Evolutionary conservation across 1,284 basidiomycete species (phyloP), one percentile per base, ranked within the genome.

Genomic region (Mycosarcoma mackinlayi): DNA sequence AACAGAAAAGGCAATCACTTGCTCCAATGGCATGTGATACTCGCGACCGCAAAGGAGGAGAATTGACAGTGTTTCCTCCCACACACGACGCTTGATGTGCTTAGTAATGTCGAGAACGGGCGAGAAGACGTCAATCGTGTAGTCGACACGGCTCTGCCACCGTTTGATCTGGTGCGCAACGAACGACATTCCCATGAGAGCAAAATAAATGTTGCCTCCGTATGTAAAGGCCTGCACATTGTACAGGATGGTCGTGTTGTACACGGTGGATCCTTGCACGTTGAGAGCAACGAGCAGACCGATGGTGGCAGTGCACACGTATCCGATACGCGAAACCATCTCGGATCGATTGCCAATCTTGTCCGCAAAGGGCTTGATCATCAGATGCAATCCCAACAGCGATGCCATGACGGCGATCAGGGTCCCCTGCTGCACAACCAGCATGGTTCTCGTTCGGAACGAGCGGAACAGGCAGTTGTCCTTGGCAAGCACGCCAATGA

Each of bases 111-210:
- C 88, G 59, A 92, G 81, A 86, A 86, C 84, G 25, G 90, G 89
- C n/a, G 90, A 91, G 78, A 92, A 92, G 48, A 92, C 86, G 79
- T 92, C 90, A 66, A 92, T 87, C 79, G 90, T 90, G 80, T 91
- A 92, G 81, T 92, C 91, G 37, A 92, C 86, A 21, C 91, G 86
- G 30, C 86, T 85, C 19, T 88, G 86, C 30, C 88, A 76, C 37
- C 86, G 88, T 89, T 79, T 71, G 45, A 79, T 61, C 21, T 67
- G 27, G 13, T 76, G 58, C 27, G 76, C 74, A n/a, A 55, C 73
- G 23, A 59, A 66, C 28, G 45, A 68, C 19, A 59, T 67, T 42
- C 69, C 55, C 33, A 73, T 66, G 25, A 77, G 5, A 19, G 65
- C 45, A 74, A 82, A 77, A 70, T 77, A 81, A 47, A 75, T 70